These are phyloP conservation scores for Friedmanniomyces simplex DNA, from an alignment of 495 filamentous ascomycete genomes.

Conservation along the genomic window DNA sequence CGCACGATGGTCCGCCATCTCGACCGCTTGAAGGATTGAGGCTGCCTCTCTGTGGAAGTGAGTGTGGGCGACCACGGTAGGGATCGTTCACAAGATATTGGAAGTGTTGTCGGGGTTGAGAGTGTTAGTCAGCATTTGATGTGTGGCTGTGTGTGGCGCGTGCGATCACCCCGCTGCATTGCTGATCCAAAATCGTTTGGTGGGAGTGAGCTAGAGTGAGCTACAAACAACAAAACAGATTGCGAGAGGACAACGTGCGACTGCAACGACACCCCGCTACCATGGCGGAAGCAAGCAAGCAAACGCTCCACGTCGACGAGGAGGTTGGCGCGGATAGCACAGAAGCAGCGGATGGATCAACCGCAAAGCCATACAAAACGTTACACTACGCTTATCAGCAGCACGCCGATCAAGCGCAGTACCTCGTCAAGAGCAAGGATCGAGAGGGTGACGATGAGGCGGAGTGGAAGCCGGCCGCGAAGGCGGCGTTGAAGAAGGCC, in stretches of 20 bases:
- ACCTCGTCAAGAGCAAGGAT: conserved; percentile 55
- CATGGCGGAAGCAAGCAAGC: conserved; percentile 18
- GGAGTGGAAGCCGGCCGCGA: conserved; percentile 69
- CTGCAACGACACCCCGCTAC: too few species aligned
- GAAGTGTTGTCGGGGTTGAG: too few species aligned
- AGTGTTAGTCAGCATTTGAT: too few species aligned
- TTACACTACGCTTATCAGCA: conserved; percentile 67
- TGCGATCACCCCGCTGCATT: too few species aligned
- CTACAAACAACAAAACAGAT: too few species aligned
- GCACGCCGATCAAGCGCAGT: conserved; percentile 48
- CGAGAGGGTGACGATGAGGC: conserved; percentile 47
- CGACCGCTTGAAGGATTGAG: neutral
- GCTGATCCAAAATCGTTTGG: too few species aligned
- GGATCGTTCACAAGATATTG: too few species aligned
- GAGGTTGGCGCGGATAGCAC: conserved; percentile 61
- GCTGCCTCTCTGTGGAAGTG: too few species aligned
- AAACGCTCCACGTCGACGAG: conserved; percentile 60
- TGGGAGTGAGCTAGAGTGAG: too few species aligned
- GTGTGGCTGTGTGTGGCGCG: too few species aligned
- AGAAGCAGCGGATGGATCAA: conserved; percentile 51
- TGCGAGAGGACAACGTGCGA: too few species aligned
- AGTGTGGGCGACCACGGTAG: too few species aligned
- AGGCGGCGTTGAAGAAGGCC: conserved; percentile 75
- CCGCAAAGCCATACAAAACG: conserved; percentile 68
- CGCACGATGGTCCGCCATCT: conserved; percentile 55